Conservation (phyloP, 1,284 basidiomycete species). For the Apiotrichum montevideense region DNA sequence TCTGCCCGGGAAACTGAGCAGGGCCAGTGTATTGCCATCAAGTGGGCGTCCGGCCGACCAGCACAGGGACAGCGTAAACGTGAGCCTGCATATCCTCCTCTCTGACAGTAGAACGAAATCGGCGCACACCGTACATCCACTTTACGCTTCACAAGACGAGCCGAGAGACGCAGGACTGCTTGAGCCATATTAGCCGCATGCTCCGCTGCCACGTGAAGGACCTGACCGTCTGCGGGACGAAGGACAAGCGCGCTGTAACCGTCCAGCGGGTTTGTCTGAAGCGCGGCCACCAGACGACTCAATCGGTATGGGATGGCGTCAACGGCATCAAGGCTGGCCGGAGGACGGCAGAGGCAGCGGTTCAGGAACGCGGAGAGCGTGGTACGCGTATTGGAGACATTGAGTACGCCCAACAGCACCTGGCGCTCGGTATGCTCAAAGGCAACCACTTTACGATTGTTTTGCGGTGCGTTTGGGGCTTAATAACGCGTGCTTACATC, state of each 20-base stretch:
- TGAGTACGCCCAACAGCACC: constrained; percentile 67
- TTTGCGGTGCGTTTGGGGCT: constrained; percentile 58
- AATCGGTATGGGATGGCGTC: constrained; percentile 73
- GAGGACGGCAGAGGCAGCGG: constrained; percentile 55
- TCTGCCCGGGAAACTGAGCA: constrained; percentile 26
- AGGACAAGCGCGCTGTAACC: constrained; percentile 96
- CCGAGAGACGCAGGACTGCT: constrained; percentile 91
- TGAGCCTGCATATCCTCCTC: background rate
- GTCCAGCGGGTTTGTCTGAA: constrained; percentile 84
- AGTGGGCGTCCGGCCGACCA: constrained; percentile 22
- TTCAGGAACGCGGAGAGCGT: constrained; percentile 72
- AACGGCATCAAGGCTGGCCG: constrained; percentile 60
- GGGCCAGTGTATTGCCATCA: constrained; percentile 35
- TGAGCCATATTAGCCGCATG: constrained; percentile 68
- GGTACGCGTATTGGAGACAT: constrained; percentile 86
- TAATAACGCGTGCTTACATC: background rate
- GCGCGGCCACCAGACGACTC: constrained; percentile 69
- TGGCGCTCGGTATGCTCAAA: constrained; percentile 91
- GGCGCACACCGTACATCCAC: constrained; percentile 72
- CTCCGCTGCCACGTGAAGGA: constrained; percentile 71
- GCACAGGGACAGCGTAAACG: constrained; percentile 12
- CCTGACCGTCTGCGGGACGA: constrained; percentile 87
- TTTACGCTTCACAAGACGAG: constrained; percentile 98
- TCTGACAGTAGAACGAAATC: constrained; percentile 1
- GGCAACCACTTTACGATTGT: constrained; percentile 96